Evolutionary conservation across 306 rosid genomes (phyloP), one percentile per base, ranked within the genome.

Genomic region (Mucuna pruriens): DNA sequence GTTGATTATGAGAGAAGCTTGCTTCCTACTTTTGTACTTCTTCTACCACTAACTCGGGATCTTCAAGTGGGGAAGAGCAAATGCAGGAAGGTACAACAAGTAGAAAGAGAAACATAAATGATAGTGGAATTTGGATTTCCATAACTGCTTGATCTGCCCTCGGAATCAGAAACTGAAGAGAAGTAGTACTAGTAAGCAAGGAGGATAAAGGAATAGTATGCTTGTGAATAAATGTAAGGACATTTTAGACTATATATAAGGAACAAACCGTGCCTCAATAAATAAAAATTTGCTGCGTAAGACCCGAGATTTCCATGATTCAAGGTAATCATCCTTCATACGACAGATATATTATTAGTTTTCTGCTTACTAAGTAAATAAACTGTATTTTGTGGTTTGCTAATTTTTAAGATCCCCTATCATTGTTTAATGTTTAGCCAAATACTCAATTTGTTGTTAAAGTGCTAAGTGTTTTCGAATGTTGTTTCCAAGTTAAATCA

Each of bases 11-110:
- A 40, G 58, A 13, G 17, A 31, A 19, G 19, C 16, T 34, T 39
- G 61, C 25, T n/a, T 48, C 84, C 3, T 87, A 93, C 99, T 77
- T 83, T 70, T 86, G 92, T 49, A 93, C 97, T 83, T 90, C 81
- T 77, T 91, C 75, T 11, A 88, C 92, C 3, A 93, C 89, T 15
- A 82, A 58, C 34, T 90, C 90, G 31, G 96, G 94, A 71, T 89
- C 91, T 73, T 84, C 77, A 65, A 89, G 83, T 42, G 91, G 89
- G 42, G 94, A 89, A 29, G 97, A 91, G 79, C 67, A 84, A 84
- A 81, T 76, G 83, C 74, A 71, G 65, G 74, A 54, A 23, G 91
- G 88, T 48, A 72, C 44, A 17, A 88, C 84, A 62, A 91, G 55
- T 15, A 76, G 73, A 45, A 80, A 61, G 45, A 86, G 76, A 1